Base-by-base conservation (phyloP, 2,329 filamentous ascomycete species). In the Alternaria panax region DNA sequence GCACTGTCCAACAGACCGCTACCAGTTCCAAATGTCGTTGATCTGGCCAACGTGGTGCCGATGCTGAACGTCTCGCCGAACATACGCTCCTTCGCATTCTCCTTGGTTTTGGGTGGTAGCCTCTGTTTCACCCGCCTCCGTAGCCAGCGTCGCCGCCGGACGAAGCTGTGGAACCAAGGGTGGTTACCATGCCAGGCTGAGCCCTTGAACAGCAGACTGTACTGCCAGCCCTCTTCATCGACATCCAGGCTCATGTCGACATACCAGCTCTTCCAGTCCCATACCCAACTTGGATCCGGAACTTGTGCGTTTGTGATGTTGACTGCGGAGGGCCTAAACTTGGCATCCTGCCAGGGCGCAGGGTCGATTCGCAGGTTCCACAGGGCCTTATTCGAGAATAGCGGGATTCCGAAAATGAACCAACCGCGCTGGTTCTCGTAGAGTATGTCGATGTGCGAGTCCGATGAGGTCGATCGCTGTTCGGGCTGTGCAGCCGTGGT, bases 371-470 rank as follows among this genome's bases (percentile, higher is more conserved):
- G 90, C 34, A 96, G 88, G 54, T 78, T 78, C 75, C 75, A 77
- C 1, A 99, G 85, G 2, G 93, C 94, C 63, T 89, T 90, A 7
- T 88, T 86, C 1, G 93, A 96, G 81, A 97, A 99, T n/a, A 96
- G 85, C 0, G 93, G 89, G 12, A 93, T 86, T 27, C 95, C 94
- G 71, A 94, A 98, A 62, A 96, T 83, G 73, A 97, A 96, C 38
- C 88, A 89, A 11, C 95, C 95, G 57, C 95, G 87, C 80, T 99
- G 92, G 73, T 99, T 99, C 77, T 99, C 95, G 78, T 96, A 98
- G 0, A 99, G 83, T 5, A 98, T 86, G 64, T 99, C 95, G 61
- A 98, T 74, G 63, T 77, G 70, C 14, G 70, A 72, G 53, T 71
- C 68, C 34, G 69, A 62, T 11, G 65, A 68, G 14, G 55, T 58